Conservation (phyloP, 148 eudicot genomes). For the Heliosperma pusillum region DNA sequence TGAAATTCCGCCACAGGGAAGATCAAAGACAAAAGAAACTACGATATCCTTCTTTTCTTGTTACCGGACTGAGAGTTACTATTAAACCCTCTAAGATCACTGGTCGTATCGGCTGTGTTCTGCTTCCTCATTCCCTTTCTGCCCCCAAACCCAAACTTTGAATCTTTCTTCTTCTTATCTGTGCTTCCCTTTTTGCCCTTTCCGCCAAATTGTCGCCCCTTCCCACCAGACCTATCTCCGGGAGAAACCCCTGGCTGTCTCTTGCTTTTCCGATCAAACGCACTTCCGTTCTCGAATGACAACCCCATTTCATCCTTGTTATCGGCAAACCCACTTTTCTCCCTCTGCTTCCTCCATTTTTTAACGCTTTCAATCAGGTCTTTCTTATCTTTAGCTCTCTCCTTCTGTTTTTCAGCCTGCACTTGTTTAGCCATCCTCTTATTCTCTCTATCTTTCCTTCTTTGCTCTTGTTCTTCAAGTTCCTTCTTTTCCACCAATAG, state of each 20-base stretch:
- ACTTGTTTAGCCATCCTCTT: conserved; percentile 77
- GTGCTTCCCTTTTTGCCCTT: conserved; percentile 42
- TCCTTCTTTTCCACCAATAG: conserved; percentile 68
- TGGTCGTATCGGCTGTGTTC: background rate
- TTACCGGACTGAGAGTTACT: conserved; percentile 30
- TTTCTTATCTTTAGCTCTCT: conserved; percentile 78
- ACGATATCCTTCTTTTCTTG: conserved; percentile 50
- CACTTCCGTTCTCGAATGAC: conserved; percentile 55
- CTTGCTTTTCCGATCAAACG: conserved; percentile 44
- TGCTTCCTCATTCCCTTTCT: conserved; percentile 42
- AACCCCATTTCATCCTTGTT: conserved; percentile 57
- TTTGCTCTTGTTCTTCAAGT: conserved; percentile 85
- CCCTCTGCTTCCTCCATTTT: conserved; percentile 93
- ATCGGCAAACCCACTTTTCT: conserved; percentile 60
- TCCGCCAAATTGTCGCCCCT: conserved; percentile 38
- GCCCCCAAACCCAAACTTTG: conserved; percentile 83
- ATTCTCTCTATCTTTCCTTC: conserved; percentile 72
- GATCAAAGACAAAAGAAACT: background rate
- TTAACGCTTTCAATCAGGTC: conserved; percentile 79
- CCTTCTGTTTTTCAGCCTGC: conserved; percentile 73
- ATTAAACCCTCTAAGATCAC: conserved; percentile 25
- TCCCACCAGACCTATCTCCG: conserved; percentile 87
- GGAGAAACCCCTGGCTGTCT: conserved; percentile 38
- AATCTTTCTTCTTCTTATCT: conserved; percentile 40
- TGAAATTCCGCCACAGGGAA: background rate